Percentiles rank a stretch among this genome's conserved stretches.
phyloP scores from a whole-genome alignment of 495 filamentous ascomycete species.

The Daldinia childiae region DNA sequence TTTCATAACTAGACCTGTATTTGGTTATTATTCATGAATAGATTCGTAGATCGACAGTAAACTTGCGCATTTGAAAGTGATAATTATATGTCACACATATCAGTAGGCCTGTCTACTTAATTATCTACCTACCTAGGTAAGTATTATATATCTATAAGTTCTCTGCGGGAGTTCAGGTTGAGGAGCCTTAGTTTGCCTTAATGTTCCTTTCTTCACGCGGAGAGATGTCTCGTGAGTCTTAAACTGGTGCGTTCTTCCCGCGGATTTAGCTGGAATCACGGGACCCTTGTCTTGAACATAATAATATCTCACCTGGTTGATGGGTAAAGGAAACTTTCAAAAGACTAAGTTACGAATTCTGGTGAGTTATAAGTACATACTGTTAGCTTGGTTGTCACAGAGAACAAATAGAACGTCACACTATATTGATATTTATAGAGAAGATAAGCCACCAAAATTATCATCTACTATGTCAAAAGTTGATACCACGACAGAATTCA shows the following conservation, averaged over 20 bases:
- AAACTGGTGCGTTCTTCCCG: background rate
- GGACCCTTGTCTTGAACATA: conserved; percentile 23
- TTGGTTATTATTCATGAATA: background rate
- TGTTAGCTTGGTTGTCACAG: background rate
- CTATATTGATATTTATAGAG: background rate
- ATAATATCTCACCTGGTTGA: conserved; percentile 6
- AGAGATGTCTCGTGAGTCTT: conserved; percentile 20
- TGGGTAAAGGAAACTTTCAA: conserved; percentile 13
- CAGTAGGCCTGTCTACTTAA: background rate
- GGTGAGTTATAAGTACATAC: background rate
- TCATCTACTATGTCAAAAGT: too few species aligned
- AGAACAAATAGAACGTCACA: background rate
- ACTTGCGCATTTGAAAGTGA: background rate
- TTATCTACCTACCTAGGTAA: background rate
- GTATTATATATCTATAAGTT: conserved; percentile 24
- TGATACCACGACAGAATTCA: background rate
- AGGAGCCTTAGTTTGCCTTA: background rate
- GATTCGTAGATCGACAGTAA: background rate
- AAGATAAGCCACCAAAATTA: background rate
- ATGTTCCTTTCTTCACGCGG: conserved; percentile 19
- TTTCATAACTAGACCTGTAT: background rate
- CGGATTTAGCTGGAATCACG: conserved; percentile 18
- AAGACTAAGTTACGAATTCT: conserved; percentile 2
- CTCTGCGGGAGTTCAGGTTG: background rate
- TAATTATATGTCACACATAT: background rate